A percentile compares a stretch with the other conserved stretches of the same genome.
Evolutionary conservation across 2,329 filamentous ascomycete species (phyloP).

Genomic region (Orbilia ellipsospora): DNA sequence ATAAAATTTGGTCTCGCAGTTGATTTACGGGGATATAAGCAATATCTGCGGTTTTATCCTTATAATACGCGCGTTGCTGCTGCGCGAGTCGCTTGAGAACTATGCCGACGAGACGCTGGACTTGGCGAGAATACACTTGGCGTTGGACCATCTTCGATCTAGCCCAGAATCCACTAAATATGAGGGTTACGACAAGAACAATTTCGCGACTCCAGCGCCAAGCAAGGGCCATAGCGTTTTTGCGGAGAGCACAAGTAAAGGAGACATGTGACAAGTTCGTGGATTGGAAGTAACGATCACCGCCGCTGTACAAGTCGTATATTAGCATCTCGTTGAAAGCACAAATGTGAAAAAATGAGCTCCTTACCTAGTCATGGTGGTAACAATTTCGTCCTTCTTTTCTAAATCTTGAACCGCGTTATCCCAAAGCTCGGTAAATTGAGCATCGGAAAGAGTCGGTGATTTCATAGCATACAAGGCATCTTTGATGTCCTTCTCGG

Average conservation of each 20-base stretch:
- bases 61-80: slow-evolving; percentile 82
- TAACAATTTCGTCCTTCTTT: slow-evolving; percentile 71
- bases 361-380: slow-evolving; percentile 68
- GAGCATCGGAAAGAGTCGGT: slow-evolving; percentile 63
- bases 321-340: slow-evolving; percentile 52
- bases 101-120: slow-evolving; percentile 74
- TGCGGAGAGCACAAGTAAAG: slow-evolving; percentile 81
- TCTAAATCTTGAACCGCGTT: slow-evolving; percentile 67
- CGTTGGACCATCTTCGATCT: slow-evolving; percentile 70
- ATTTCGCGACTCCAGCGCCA: slow-evolving; percentile 85
- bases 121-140: slow-evolving; percentile 70
- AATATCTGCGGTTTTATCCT: slow-evolving; percentile 71
- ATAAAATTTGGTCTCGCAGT: slow-evolving; percentile 87
- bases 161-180: slow-evolving; percentile 34
- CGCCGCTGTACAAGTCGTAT: slow-evolving; percentile 55
- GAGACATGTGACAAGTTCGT: slow-evolving; percentile 76
- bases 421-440: slow-evolving; percentile 63
- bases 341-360: slow-evolving; percentile 49
- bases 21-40: slow-evolving; percentile 87
- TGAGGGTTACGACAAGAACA: slow-evolving; percentile 62
- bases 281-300: slow-evolving; percentile 58
- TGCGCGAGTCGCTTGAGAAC: slow-evolving; percentile 83
- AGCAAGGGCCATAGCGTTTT: slow-evolving; percentile 65
- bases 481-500: slow-evolving; percentile 80
- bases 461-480: slow-evolving; percentile 93